Base-by-base conservation (phyloP, 108 stramenopile genomes). In the Cyclotella sp. region DNA sequence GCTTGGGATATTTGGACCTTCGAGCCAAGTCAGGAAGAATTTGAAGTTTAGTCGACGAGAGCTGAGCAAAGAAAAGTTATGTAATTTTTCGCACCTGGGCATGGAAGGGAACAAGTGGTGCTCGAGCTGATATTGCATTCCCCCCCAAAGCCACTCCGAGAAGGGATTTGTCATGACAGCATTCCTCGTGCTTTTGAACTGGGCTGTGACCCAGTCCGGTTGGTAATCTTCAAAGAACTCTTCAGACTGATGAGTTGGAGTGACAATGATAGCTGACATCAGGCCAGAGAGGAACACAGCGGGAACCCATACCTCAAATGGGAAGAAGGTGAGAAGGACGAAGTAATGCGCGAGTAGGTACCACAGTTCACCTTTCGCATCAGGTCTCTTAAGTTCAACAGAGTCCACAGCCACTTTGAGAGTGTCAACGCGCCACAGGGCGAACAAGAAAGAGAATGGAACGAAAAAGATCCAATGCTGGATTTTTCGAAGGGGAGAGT, bases 71-170 rank as follows among this genome's bases (percentile, higher is more conserved):
- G 21, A 7, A 26, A 59, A 1, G 14, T 21, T 26, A 59, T 15
- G 21, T 26, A 5, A 15, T 5, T 9, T 13, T 10, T 34, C 65
- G 11, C 18, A 66, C 65, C 69, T 85, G 22, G 98, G 98, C 91
- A 97, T 91, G 60, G 86, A 86, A 27, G 98, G 98, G 86, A 98
- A 98, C 47, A 99, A 77, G 82, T 98, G 97, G 78, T 99, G 98
- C 82, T 96, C 95, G 60, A 97, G 81, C 73, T 97, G 97, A 72
- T 97, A 96, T 79, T 97, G 95, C 97, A 97, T 97, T 19, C 97
- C 97, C 12, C 97, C 97, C 95, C 95, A 97, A 28, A 97, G 63
- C 93, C 94, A 96, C 77, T 93, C 91, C 9, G 88, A 87, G 73
- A 93, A 92, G 7, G 91, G 92, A 79, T 93, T 96, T n/a, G 87